These are phyloP conservation scores for Trichoderma koningii DNA, from an alignment of 2,329 filamentous ascomycete genomes.

Conservation along the genomic window DNA sequence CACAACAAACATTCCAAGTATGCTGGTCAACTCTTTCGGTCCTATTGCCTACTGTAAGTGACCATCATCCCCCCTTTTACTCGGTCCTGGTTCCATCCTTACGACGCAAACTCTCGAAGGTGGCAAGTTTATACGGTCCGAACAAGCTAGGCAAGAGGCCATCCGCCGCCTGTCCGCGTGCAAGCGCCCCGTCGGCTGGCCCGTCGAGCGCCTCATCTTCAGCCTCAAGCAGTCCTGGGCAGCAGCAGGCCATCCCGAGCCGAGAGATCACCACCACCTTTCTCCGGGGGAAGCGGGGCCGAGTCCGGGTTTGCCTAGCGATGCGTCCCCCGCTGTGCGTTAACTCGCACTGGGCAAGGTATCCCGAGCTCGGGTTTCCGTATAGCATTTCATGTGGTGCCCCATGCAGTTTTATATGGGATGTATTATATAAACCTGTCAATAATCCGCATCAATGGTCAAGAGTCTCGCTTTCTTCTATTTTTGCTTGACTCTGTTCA, in stretches of 20 bases:
- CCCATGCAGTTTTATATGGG: not conserved
- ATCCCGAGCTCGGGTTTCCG: conserved; percentile 40
- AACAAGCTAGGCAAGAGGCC: conserved; percentile 38
- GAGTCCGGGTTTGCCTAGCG: conserved; percentile 24
- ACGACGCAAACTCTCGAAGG: conserved; percentile 31
- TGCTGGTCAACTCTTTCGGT: conserved; percentile 52
- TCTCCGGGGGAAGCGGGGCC: conserved; percentile 19
- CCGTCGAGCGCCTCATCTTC: conserved; percentile 41
- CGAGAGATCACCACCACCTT: conserved; percentile 5
- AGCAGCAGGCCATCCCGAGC: conserved; percentile 1
- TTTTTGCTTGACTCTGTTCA: not conserved
- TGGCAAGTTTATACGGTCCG: conserved; percentile 36
- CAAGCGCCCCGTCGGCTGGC: conserved; percentile 44
- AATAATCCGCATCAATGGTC: not conserved
- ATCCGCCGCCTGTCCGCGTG: conserved; percentile 39
- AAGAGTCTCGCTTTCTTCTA: not conserved
- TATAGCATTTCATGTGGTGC: conserved; percentile 14
- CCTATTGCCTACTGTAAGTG: conserved; percentile 50
- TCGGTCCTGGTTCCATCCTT: not conserved
- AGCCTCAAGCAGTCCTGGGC: conserved; percentile 38
- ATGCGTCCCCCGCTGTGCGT: conserved; percentile 12
- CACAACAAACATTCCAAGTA: conserved; percentile 45
- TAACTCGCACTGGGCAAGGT: conserved; percentile 25
- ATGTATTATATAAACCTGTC: not conserved
- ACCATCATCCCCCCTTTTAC: not conserved